Conservation (phyloP, 2,329 filamentous ascomycete genomes). For the Fusarium beomiforme region DNA sequence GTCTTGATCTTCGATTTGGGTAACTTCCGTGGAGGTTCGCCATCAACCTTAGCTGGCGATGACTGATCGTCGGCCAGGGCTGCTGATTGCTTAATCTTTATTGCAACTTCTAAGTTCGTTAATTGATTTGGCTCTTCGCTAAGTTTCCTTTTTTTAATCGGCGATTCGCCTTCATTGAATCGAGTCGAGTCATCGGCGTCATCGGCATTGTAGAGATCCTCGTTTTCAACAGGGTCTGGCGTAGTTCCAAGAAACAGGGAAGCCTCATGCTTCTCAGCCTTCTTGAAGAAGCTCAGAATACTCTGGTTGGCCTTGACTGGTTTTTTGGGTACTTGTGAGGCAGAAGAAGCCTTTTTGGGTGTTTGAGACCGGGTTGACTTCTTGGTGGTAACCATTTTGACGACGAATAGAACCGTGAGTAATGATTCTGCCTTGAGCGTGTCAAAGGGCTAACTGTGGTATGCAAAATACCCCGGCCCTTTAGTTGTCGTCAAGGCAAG, state of each 20-base stretch:
- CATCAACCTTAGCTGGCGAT: slow-evolving; percentile 48
- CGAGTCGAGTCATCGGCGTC: slow-evolving; percentile 43
- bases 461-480: not conserved
- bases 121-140: slow-evolving; percentile 34
- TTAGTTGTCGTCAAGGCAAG: not conserved
- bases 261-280: slow-evolving; percentile 68
- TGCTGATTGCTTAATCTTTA: slow-evolving; percentile 14
- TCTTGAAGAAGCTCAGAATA: slow-evolving; percentile 81
- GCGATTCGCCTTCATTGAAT: slow-evolving; percentile 49
- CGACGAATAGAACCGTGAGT: not conserved
- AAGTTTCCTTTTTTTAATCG: slow-evolving; percentile 45
- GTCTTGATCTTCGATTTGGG: slow-evolving; percentile 42
- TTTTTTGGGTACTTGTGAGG: slow-evolving; percentile 46
- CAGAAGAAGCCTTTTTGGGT: slow-evolving; percentile 45
- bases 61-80: slow-evolving; percentile 35
- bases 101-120: not conserved
- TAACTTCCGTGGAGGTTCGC: slow-evolving; percentile 23
- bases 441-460: not conserved
- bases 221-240: slow-evolving; percentile 25
- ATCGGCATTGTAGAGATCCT: slow-evolving; percentile 45
- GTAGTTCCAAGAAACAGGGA: slow-evolving; percentile 62
- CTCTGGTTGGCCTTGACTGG: slow-evolving; percentile 65
- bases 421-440: not conserved
- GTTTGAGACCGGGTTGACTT: slow-evolving; percentile 47
- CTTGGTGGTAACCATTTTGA: slow-evolving; percentile 49